phyloP scores from a whole-genome alignment of 345 rosid genomes.

The Mercurialis annua region DNA sequence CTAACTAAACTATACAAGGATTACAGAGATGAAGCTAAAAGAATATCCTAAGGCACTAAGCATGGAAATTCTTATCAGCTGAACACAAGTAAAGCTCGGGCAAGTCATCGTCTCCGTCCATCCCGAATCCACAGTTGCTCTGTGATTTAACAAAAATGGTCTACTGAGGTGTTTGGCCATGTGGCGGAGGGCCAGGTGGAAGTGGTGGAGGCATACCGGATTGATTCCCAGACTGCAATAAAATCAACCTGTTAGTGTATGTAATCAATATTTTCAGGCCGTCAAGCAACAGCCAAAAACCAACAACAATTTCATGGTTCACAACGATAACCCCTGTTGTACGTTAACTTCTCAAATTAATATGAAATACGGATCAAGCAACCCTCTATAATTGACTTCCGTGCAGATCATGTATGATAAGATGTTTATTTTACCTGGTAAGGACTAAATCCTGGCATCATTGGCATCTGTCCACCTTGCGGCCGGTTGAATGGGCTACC shows the following conservation, averaged over 20 bases:
- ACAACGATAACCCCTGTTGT: too few species aligned
- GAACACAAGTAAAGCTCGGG: background rate
- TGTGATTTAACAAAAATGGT: background rate
- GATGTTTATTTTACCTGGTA: conserved; percentile 50
- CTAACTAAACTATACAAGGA: background rate
- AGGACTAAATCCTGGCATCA: conserved; percentile 84
- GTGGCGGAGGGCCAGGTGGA: conserved; percentile 57
- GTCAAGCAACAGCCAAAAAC: too few species aligned
- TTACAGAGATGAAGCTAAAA: background rate
- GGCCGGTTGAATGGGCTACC: conserved; percentile 75
- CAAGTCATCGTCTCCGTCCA: background rate
- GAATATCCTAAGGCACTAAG: background rate
- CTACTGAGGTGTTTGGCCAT: conserved; percentile 45
- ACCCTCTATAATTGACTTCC: background rate
- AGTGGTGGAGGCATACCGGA: conserved; percentile 49
- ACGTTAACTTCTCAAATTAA: background rate
- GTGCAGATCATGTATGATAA: background rate
- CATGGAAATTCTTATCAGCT: background rate
- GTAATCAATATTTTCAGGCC: too few species aligned
- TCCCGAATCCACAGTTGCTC: background rate
- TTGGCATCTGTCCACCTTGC: conserved; percentile 70
- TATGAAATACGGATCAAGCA: background rate
- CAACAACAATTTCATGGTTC: too few species aligned
- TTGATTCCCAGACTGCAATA: conserved; percentile 59
- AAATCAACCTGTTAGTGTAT: background rate